Evolutionary conservation across 176 grass and related monocot species (phyloP).

Genomic region (Olyra latifolia): DNA sequence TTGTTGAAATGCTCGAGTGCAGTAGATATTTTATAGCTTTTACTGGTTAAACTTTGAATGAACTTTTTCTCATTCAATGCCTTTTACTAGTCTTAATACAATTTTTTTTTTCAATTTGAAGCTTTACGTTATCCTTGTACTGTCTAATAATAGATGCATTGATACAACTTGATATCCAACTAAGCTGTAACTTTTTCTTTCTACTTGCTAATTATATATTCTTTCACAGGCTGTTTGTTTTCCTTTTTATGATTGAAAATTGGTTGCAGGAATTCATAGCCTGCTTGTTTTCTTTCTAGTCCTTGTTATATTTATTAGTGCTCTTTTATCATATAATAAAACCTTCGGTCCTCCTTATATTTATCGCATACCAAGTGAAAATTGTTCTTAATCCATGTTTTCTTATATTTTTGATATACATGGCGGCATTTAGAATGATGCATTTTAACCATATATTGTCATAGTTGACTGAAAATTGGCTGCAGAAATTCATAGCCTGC

Average conservation of each 20-base stretch:
- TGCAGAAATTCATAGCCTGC: no score
- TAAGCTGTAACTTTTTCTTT: background rate
- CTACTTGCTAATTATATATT: background rate
- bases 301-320: background rate
- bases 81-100: no score
- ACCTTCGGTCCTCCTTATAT: background rate
- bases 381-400: background rate
- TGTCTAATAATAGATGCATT: background rate
- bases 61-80: no score
- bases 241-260: background rate
- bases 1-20: background rate
- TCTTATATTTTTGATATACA: background rate
- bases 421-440: background rate
- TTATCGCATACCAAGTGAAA: background rate
- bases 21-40: background rate
- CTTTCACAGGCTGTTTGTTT: background rate
- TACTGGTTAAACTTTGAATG: no score
- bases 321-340: background rate
- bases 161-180: background rate
- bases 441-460: background rate
- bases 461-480: background rate
- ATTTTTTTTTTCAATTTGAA: background rate
- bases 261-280: no score
- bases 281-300: background rate
- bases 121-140: background rate